These are phyloP conservation scores for Adenanthera pavonina DNA, from an alignment of 306 rosid genomes.

Conservation along the genomic window DNA sequence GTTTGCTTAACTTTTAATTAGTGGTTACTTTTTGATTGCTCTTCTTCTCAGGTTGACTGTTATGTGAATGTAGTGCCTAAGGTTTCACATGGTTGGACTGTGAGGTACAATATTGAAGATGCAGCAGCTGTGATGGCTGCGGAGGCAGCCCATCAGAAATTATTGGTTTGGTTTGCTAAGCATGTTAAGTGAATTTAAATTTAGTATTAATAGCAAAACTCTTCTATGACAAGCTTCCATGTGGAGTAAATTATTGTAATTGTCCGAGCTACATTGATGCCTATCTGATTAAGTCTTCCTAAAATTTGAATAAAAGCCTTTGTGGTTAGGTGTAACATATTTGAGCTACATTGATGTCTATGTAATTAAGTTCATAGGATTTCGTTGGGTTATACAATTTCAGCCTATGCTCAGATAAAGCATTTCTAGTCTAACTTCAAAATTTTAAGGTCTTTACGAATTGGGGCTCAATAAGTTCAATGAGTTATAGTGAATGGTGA, in stretches of 20 bases:
- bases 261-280: background rate
- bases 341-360: too few relatives aligned
- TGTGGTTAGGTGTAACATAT: too few relatives aligned
- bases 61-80: background rate
- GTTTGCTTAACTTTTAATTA: background rate
- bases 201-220: background rate
- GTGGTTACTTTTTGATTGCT: background rate
- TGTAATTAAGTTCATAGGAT: too few relatives aligned
- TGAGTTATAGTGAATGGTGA: too few relatives aligned
- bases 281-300: too few relatives aligned
- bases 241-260: background rate
- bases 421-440: too few relatives aligned
- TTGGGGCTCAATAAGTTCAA: too few relatives aligned
- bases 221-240: background rate
- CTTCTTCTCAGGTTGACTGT: background rate
- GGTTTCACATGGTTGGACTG: slow-evolving; percentile 58
- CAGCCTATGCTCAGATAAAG: too few relatives aligned
- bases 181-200: slow-evolving; percentile 32
- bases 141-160: slow-evolving; percentile 55
- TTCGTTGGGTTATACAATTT: too few relatives aligned
- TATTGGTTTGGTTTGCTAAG: slow-evolving; percentile 55
- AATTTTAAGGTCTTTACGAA: too few relatives aligned
- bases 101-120: slow-evolving; percentile 54
- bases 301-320: too few relatives aligned
- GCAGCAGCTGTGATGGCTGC: slow-evolving; percentile 50